Percentiles rank a stretch among this genome's conserved stretches.
Conservation (phyloP, 2,329 filamentous ascomycete genomes). For the Colletotrichum filicis region DNA sequence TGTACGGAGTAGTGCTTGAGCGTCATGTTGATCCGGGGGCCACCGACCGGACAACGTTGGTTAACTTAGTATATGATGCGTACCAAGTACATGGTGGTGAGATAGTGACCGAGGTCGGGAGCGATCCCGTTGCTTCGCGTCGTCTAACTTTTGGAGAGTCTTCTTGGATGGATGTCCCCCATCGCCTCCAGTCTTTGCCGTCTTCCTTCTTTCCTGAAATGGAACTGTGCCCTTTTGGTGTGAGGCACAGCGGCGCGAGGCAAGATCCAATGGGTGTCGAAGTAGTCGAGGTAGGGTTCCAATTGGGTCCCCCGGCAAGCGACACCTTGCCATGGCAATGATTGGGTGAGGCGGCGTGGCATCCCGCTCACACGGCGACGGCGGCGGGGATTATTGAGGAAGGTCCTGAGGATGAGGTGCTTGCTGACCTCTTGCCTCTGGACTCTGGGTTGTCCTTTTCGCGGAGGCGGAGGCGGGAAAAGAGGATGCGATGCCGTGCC, state of each 20-base stretch:
- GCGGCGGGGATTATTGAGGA: neutral
- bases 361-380: neutral
- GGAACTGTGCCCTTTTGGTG: slow-evolving; percentile 4
- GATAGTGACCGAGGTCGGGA: neutral
- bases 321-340: neutral
- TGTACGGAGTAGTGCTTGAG: neutral
- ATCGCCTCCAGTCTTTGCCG: neutral
- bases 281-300: slow-evolving; percentile 3
- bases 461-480: neutral
- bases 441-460: neutral
- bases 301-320: neutral
- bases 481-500: neutral
- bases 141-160: neutral
- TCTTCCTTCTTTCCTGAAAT: slow-evolving; percentile 10
- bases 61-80: neutral
- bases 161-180: neutral
- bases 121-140: neutral
- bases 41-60: neutral
- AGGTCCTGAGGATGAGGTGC: neutral
- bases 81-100: too few species aligned
- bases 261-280: neutral
- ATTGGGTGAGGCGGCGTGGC: neutral
- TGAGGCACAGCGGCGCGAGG: neutral
- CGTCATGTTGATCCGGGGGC: neutral
- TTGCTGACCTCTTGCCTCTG: neutral